phyloP scores from a whole-genome alignment of 2,329 filamentous ascomycete species.

The Ophiocordyceps camponoti-floridani region DNA sequence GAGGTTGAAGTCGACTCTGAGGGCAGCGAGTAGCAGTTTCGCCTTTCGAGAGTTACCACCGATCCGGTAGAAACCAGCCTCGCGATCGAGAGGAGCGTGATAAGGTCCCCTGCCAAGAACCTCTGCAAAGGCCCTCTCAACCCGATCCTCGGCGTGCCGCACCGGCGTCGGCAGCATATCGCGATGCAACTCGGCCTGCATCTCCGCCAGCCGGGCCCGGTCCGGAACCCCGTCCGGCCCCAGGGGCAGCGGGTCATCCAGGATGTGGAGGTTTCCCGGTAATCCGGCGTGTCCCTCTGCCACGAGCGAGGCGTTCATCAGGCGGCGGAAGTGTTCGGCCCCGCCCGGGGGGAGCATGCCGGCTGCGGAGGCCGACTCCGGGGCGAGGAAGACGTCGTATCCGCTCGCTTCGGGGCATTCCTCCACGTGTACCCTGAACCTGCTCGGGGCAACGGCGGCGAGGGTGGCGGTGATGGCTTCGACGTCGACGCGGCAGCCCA shows the following conservation, averaged over 20 bases:
- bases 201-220: constrained; percentile 13
- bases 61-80: constrained; percentile 26
- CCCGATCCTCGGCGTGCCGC: constrained; percentile 11
- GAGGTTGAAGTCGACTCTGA: constrained; percentile 28
- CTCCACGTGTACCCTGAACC: background rate
- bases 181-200: constrained; percentile 7
- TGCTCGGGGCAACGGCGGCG: background rate
- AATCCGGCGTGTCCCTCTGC: constrained; percentile 2
- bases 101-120: constrained; percentile 11
- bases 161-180: constrained; percentile 2
- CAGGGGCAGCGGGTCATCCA: background rate
- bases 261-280: constrained; percentile 1
- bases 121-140: constrained; percentile 20
- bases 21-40: constrained; percentile 7
- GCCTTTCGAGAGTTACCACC: constrained; percentile 30
- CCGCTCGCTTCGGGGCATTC: background rate
- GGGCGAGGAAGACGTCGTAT: constrained; percentile 2
- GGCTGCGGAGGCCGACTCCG: background rate
- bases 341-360: background rate
- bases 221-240: constrained; percentile 3
- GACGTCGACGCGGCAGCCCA: constrained; percentile 12
- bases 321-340: constrained; percentile 1
- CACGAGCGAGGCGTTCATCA: constrained; percentile 1
- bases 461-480: background rate
- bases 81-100: constrained; percentile 15